Evolutionary conservation across 2,329 filamentous ascomycete genomes (phyloP).

Genomic region (Fusarium illudens): DNA sequence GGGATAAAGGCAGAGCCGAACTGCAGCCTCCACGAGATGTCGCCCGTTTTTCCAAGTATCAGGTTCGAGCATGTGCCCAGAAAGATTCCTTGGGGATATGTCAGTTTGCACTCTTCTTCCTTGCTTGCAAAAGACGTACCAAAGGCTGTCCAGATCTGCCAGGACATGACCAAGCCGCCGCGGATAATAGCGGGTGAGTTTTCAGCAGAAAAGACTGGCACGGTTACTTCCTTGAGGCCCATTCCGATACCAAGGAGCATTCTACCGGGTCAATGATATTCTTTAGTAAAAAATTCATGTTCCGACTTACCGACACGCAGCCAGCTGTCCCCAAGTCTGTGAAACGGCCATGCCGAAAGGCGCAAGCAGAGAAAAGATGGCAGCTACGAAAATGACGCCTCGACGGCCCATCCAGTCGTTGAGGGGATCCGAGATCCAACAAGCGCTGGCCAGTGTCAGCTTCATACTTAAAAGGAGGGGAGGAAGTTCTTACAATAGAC

Average conservation of each 20-base stretch:
- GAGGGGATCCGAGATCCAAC: slow-evolving; percentile 69
- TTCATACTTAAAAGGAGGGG: background rate
- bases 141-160: slow-evolving; percentile 65
- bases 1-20: slow-evolving; percentile 72
- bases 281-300: too few species aligned
- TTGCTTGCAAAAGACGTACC: slow-evolving; percentile 32
- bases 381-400: slow-evolving; percentile 70
- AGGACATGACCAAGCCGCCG: slow-evolving; percentile 62
- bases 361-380: slow-evolving; percentile 68
- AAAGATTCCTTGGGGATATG: slow-evolving; percentile 59
- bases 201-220: slow-evolving; percentile 64
- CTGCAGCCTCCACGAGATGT: slow-evolving; percentile 70
- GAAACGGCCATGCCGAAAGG: slow-evolving; percentile 68
- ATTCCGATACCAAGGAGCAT: slow-evolving; percentile 67
- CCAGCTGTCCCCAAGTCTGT: slow-evolving; percentile 67
- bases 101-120: background rate
- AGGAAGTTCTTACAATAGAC: slow-evolving; percentile 50
- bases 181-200: slow-evolving; percentile 61
- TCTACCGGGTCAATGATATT: slow-evolving; percentile 20
- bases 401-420: slow-evolving; percentile 68
- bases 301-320: slow-evolving; percentile 58
- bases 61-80: slow-evolving; percentile 72
- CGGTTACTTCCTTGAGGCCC: slow-evolving; percentile 60
- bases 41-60: slow-evolving; percentile 66
- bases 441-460: slow-evolving; percentile 50